phyloP scores from a whole-genome alignment of 2,329 filamentous ascomycete species.

The Botrytis tulipae region DNA sequence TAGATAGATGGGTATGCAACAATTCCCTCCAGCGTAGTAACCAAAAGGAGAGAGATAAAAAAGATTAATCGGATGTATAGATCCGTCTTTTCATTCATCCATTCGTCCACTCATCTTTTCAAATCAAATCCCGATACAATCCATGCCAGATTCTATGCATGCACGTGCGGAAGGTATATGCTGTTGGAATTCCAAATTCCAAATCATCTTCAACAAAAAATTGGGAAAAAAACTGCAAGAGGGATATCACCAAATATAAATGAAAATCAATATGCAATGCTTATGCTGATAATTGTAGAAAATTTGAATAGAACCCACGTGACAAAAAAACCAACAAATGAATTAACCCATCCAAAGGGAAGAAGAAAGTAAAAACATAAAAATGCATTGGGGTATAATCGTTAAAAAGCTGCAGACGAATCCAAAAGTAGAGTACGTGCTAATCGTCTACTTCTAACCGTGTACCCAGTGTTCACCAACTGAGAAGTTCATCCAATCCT shows the following conservation, averaged over 20 bases:
- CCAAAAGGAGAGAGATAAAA: background rate
- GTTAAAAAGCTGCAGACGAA: slow-evolving; percentile 16
- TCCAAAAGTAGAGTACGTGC: slow-evolving; percentile 13
- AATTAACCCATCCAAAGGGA: background rate
- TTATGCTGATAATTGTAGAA: background rate
- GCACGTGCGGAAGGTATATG: background rate
- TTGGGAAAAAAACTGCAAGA: background rate
- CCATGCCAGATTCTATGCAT: background rate
- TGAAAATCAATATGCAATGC: background rate
- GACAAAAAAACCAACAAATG: background rate
- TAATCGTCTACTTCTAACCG: slow-evolving; percentile 5
- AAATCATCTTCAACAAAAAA: slow-evolving; percentile 5
- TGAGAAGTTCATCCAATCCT: slow-evolving; percentile 12
- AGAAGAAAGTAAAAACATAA: background rate
- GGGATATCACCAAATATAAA: background rate
- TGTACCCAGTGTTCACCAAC: slow-evolving; percentile 4
- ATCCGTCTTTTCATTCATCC: background rate
- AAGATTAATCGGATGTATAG: background rate
- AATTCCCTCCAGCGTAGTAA: background rate
- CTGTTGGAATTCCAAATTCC: background rate
- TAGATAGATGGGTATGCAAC: background rate
- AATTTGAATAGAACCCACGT: background rate
- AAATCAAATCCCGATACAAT: background rate
- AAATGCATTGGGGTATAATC: slow-evolving; percentile 19
- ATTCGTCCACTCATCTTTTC: background rate